phyloP scores from a whole-genome alignment of 2,329 filamentous ascomycete genomes.

The Monilinia fructicola region DNA sequence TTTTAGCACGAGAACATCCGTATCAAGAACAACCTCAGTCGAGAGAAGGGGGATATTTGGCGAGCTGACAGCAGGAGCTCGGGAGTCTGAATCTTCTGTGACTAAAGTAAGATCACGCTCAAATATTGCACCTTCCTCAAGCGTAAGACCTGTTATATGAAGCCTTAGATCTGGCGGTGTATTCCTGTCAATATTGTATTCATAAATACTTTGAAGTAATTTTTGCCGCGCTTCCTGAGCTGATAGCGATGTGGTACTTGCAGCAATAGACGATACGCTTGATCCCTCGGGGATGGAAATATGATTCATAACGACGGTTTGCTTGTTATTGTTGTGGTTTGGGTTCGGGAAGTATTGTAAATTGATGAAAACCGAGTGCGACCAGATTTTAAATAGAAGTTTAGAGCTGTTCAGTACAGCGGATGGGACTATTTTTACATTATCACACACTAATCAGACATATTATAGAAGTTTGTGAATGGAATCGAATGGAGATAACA shows the following conservation, averaged over 20 bases:
- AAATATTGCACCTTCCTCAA: slow-evolving; percentile 4
- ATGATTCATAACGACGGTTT: background rate
- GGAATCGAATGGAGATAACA: background rate
- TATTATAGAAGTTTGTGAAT: background rate
- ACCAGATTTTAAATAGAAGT: background rate
- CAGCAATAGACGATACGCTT: background rate
- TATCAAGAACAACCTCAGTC: background rate
- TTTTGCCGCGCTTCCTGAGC: background rate
- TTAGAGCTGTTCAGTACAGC: background rate
- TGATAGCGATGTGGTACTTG: background rate
- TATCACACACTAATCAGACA: background rate
- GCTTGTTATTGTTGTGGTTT: background rate
- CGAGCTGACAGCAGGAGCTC: background rate
- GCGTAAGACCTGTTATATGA: slow-evolving; percentile 14
- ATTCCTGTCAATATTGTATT: slow-evolving; percentile 4
- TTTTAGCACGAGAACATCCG: background rate
- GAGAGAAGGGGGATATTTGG: background rate
- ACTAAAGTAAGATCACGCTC: background rate
- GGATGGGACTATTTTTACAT: background rate
- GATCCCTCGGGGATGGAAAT: background rate
- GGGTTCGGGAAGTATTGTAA: background rate
- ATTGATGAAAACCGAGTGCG: background rate
- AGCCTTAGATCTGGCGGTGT: slow-evolving; percentile 9
- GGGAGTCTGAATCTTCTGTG: background rate
- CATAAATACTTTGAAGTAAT: slow-evolving; percentile 1